These are phyloP conservation scores for Isoetes engelmannii DNA, from an alignment of 83 land plant genomes.

Conservation along the genomic window DNA sequence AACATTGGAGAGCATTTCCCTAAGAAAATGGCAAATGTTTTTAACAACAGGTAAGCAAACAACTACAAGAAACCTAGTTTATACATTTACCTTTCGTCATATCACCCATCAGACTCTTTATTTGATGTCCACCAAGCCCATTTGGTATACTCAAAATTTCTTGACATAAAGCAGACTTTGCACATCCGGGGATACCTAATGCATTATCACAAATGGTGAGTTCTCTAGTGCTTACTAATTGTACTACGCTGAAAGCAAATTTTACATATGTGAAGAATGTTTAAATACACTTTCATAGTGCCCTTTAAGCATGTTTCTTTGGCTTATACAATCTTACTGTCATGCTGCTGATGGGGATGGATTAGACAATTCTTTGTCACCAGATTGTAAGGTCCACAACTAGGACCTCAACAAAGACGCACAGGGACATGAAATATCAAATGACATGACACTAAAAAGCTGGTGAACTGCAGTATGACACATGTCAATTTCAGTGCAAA, in stretches of 20 bases:
- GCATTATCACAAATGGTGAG: background rate
- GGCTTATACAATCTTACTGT: too few species aligned
- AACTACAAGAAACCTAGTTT: background rate
- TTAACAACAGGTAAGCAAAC: background rate
- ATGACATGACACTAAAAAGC: too few species aligned
- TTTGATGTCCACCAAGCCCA: constrained; percentile 1
- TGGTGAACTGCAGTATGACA: too few species aligned
- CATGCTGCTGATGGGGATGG: too few species aligned
- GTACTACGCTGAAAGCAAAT: background rate
- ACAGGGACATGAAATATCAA: too few species aligned
- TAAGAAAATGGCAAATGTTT: too few species aligned
- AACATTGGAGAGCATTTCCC: too few species aligned
- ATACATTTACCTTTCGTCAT: background rate
- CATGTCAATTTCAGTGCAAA: too few species aligned
- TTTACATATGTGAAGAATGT: background rate
- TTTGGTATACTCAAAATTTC: constrained; percentile 2
- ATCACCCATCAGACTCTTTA: constrained; percentile 7
- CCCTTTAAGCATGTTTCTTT: too few species aligned
- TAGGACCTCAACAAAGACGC: too few species aligned
- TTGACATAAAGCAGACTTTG: constrained; percentile 7
- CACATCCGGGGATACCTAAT: constrained; percentile 3
- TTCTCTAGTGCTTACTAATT: background rate
- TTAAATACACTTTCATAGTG: background rate
- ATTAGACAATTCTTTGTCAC: background rate
- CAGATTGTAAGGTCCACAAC: too few species aligned